Conservation (phyloP, 768 basidiomycete species). For the Calocera viscosa region DNA sequence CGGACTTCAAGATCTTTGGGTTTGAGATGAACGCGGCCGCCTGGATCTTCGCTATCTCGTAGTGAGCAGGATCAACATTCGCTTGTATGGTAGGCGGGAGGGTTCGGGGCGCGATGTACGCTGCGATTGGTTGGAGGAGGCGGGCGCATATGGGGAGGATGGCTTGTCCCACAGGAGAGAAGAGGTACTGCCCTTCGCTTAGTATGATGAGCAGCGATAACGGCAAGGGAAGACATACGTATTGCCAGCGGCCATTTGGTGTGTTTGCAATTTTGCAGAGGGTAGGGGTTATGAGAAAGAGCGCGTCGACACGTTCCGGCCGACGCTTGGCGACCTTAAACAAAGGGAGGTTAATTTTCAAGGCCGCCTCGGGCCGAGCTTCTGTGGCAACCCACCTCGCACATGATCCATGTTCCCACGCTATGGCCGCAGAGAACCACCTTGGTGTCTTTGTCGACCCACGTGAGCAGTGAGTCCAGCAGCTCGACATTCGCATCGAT, state of each 20-base stretch:
- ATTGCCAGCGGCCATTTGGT: background rate
- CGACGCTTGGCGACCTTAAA: background rate
- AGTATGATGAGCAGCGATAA: background rate
- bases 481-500: slow-evolving; percentile 1
- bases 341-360: background rate
- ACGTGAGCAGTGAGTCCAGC: background rate
- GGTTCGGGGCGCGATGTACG: background rate
- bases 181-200: background rate
- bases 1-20: background rate
- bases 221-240: background rate
- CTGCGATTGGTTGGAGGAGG: background rate
- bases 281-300: background rate
- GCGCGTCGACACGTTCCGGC: background rate
- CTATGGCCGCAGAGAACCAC: background rate
- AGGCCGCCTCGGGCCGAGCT: background rate
- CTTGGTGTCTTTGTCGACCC: background rate
- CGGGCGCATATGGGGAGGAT: background rate
- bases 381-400: background rate
- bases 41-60: background rate
- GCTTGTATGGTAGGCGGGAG: background rate
- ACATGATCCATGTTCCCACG: slow-evolving; percentile 5
- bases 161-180: background rate
- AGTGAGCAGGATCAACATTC: background rate
- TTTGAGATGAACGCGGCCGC: background rate
- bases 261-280: background rate